A percentile compares a stretch with the other conserved stretches of the same genome.
Evolutionary conservation across 164 flowering plant species (phyloP).

Genomic region (Macadamia tetraphylla): DNA sequence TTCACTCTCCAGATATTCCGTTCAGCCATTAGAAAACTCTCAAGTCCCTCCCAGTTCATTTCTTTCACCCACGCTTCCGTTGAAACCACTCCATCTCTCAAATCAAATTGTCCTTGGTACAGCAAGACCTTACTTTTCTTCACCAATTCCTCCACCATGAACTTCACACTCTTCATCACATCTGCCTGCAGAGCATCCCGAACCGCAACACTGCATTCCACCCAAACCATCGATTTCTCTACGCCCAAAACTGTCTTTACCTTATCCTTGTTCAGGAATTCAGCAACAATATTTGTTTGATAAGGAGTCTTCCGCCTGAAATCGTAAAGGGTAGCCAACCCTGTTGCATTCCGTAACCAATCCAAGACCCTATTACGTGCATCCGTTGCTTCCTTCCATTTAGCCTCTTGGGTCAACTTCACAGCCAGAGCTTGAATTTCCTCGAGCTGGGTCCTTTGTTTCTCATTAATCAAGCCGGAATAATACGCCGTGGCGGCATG

Average conservation of each 20-base stretch:
- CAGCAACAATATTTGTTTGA: conserved; percentile 24
- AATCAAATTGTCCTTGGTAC: conserved; percentile 43
- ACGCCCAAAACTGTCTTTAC: conserved; percentile 49
- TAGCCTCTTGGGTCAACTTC: conserved; percentile 9
- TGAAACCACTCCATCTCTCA: conserved; percentile 64
- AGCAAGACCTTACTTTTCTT: conserved; percentile 41
- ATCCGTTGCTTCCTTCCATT: conserved; percentile 25
- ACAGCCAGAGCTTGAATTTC: conserved; percentile 17
- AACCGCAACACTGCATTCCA: conserved; percentile 56
- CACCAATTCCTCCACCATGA: conserved; percentile 45
- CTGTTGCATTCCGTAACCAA: conserved; percentile 19
- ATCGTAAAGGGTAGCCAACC: conserved; percentile 24
- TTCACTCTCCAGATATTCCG: conserved; percentile 63
- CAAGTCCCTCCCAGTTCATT: conserved; percentile 60
- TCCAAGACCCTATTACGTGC: conserved; percentile 8
- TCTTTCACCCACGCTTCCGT: conserved; percentile 67
- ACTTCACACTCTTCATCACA: conserved; percentile 80
- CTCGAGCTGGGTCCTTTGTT: conserved; percentile 35
- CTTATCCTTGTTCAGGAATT: conserved; percentile 27
- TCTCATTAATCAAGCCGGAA: conserved; percentile 58
- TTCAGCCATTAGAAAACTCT: conserved; percentile 40
- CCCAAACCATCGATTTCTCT: conserved; percentile 29
- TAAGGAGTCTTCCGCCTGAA: conserved; percentile 32
- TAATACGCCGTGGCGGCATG: conserved; percentile 56
- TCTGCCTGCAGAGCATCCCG: conserved; percentile 45